Evolutionary conservation across 2,329 filamentous ascomycete genomes (phyloP).

Genomic region (Trichoderma atrobrunneum): DNA sequence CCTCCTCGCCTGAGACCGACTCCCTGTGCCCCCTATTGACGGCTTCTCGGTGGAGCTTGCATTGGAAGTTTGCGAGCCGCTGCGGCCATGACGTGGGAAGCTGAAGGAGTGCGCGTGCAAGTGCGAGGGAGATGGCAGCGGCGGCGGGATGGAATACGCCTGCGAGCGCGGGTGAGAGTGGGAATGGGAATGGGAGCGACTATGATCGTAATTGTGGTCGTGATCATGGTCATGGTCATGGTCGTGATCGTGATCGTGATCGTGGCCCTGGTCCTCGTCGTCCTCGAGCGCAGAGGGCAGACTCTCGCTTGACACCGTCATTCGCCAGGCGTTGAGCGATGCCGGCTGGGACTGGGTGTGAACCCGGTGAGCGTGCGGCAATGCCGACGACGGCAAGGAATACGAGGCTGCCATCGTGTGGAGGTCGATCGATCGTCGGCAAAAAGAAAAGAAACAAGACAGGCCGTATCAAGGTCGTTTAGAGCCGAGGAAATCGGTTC

Average conservation of each 20-base stretch:
- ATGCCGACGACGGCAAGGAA: slow-evolving; percentile 49
- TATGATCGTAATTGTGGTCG: slow-evolving; percentile 28
- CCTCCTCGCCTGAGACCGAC: slow-evolving; percentile 44
- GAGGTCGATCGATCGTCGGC: neutral
- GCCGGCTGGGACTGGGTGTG: slow-evolving; percentile 39
- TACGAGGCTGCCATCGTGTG: slow-evolving; percentile 50
- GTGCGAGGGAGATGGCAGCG: slow-evolving; percentile 18
- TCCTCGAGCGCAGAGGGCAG: slow-evolving; percentile 32
- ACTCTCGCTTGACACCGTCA: slow-evolving; percentile 35
- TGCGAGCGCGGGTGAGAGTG: slow-evolving; percentile 20
- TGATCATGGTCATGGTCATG: slow-evolving; percentile 30
- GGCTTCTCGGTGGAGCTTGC: slow-evolving; percentile 31
- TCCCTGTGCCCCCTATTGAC: slow-evolving; percentile 35
- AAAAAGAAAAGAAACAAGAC: neutral
- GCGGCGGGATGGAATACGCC: slow-evolving; percentile 24
- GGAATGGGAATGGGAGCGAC: slow-evolving; percentile 19
- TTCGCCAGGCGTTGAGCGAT: slow-evolving; percentile 40
- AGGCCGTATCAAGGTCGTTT: neutral
- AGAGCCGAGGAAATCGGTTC: neutral
- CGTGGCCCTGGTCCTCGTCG: slow-evolving; percentile 29
- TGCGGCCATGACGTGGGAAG: slow-evolving; percentile 31
- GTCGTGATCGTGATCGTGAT: slow-evolving; percentile 27
- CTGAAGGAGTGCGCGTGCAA: slow-evolving; percentile 28
- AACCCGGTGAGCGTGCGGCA: slow-evolving; percentile 48
- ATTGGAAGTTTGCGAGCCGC: slow-evolving; percentile 33